phyloP scores from a whole-genome alignment of 2,329 filamentous ascomycete species.

The Magnaporthiopsis rhizophila region DNA sequence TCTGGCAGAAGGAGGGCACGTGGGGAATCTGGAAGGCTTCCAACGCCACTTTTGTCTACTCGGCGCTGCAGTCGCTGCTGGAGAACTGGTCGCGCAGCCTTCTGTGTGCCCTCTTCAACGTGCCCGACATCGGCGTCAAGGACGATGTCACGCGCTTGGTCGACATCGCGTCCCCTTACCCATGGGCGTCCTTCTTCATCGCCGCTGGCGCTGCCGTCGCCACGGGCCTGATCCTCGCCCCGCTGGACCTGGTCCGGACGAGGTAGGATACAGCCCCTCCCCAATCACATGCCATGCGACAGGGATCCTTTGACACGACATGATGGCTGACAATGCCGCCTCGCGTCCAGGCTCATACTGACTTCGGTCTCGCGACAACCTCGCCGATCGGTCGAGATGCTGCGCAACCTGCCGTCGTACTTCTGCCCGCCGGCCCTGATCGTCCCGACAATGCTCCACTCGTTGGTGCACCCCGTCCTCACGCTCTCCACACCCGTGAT shows the following conservation, averaged over 20 bases:
- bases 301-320: background rate
- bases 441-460: constrained; percentile 79
- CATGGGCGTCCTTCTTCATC: constrained; percentile 72
- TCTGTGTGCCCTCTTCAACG: constrained; percentile 81
- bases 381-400: constrained; percentile 68
- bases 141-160: constrained; percentile 71
- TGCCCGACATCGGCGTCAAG: constrained; percentile 73
- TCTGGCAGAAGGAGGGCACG: constrained; percentile 83
- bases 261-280: constrained; percentile 32
- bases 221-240: constrained; percentile 74
- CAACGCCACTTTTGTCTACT: constrained; percentile 89
- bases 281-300: background rate
- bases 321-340: constrained; percentile 18
- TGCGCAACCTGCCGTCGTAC: constrained; percentile 72
- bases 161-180: constrained; percentile 68
- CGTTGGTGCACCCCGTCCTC: constrained; percentile 74
- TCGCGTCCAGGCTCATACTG: constrained; percentile 59
- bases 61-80: constrained; percentile 73
- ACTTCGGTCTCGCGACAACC: constrained; percentile 69
- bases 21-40: constrained; percentile 94
- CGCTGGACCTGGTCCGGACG: constrained; percentile 84
- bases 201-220: constrained; percentile 55
- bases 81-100: constrained; percentile 90
- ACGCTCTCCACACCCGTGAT: constrained; percentile 77
- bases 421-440: constrained; percentile 63